phyloP scores from a whole-genome alignment of 2,329 filamentous ascomycete genomes.

The Colletotrichum trifolii region DNA sequence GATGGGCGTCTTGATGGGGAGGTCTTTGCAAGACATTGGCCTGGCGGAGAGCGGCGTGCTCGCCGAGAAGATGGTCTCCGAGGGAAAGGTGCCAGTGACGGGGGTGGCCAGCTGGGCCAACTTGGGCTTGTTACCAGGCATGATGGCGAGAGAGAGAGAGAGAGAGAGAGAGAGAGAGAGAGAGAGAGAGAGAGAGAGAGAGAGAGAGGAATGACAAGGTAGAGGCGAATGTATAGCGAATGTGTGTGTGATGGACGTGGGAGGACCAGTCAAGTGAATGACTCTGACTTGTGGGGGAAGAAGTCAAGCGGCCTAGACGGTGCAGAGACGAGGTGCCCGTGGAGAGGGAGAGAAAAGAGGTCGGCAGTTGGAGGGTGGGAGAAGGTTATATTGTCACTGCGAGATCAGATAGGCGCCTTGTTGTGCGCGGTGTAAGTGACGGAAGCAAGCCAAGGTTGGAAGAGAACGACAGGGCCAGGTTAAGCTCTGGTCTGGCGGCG shows the following conservation, averaged over 20 bases:
- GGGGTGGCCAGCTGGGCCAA: constrained; percentile 71
- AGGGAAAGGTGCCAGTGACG: constrained; percentile 71
- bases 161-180: constrained; percentile 33
- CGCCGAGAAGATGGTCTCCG: constrained; percentile 66
- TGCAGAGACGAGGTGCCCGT: constrained; percentile 52
- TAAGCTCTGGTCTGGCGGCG: constrained; percentile 39
- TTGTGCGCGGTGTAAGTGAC: constrained; percentile 36
- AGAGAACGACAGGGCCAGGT: constrained; percentile 28
- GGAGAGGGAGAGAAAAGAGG: constrained; percentile 40
- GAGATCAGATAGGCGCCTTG: constrained; percentile 47
- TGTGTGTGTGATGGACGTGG: constrained; percentile 26
- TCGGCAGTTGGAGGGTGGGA: constrained; percentile 49
- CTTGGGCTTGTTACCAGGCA: constrained; percentile 68
- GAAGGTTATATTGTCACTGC: constrained; percentile 49
- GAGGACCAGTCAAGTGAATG: constrained; percentile 57
- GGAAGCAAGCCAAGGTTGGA: constrained; percentile 3
- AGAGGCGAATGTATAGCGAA: constrained; percentile 34
- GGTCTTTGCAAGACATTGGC: constrained; percentile 49
- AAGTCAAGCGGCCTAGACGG: constrained; percentile 46
- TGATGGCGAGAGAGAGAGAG: constrained; percentile 48
- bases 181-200: constrained; percentile 32
- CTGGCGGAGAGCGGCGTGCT: constrained; percentile 73
- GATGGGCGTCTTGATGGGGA: constrained; percentile 86
- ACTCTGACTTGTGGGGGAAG: constrained; percentile 53
- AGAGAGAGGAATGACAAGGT: constrained; percentile 10